Percentiles rank a stretch among this genome's conserved stretches.
phyloP scores from a whole-genome alignment of 495 filamentous ascomycete species.

The Pyronema domesticum region DNA sequence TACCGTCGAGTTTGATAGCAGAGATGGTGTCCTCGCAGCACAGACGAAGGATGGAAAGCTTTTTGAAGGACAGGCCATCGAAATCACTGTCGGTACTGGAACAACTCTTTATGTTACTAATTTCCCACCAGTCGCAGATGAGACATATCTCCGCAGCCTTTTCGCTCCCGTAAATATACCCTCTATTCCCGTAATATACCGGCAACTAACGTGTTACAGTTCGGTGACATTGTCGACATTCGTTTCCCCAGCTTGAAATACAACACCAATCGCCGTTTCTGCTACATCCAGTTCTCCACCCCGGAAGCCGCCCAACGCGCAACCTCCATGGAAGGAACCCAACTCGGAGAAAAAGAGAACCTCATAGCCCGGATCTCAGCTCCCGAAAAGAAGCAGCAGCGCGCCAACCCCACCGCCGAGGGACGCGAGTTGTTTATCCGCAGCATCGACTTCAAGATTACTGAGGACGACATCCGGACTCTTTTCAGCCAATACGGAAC shows the following conservation, averaged over 20 bases:
- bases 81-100: conserved; percentile 51
- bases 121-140: conserved; percentile 72
- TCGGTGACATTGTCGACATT: conserved; percentile 66
- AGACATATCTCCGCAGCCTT: conserved; percentile 54
- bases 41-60: conserved; percentile 59
- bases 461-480: conserved; percentile 47
- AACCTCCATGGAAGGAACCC: conserved; percentile 48
- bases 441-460: conserved; percentile 49
- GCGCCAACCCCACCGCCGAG: conserved; percentile 61
- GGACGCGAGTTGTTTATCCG: conserved; percentile 71
- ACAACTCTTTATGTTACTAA: conserved; percentile 81
- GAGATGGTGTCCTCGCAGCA: conserved; percentile 65
- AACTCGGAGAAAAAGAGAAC: conserved; percentile 44
- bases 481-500: conserved; percentile 59
- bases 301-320: conserved; percentile 45
- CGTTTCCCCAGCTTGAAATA: conserved; percentile 82
- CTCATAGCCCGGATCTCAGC: conserved; percentile 69
- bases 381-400: conserved; percentile 53
- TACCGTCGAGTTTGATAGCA: conserved; percentile 65
- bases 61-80: conserved; percentile 50
- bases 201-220: conserved; percentile 25
- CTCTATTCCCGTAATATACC: no score
- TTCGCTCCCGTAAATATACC: conserved; percentile 30
- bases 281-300: conserved; percentile 73
- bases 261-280: conserved; percentile 77